A percentile compares a stretch with the other conserved stretches of the same genome.
These are phyloP conservation scores for Acanthamoeba healyi DNA, from an alignment of 208 protist species.

Conservation along the genomic window DNA sequence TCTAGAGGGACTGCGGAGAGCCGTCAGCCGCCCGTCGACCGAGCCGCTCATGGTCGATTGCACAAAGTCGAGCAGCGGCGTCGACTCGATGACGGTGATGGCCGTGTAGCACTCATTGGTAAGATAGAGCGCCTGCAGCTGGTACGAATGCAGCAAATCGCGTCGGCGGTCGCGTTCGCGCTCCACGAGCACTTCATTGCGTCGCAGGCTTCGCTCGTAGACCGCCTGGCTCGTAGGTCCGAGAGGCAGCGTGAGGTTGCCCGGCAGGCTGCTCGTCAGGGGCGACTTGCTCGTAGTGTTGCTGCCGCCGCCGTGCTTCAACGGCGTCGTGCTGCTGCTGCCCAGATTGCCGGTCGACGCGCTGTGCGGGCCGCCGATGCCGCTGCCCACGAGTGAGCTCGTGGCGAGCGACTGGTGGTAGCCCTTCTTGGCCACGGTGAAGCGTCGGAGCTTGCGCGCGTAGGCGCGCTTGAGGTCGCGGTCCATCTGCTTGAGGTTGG, in stretches of 20 bases:
- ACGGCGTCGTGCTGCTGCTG: not conserved
- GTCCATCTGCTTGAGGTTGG: constrained; percentile 16
- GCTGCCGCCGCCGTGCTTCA: not conserved
- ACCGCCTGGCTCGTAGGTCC: too few species aligned
- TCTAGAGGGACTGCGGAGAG: not conserved
- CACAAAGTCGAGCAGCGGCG: constrained; percentile 26
- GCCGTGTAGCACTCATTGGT: constrained; percentile 68
- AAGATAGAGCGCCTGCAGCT: constrained; percentile 43
- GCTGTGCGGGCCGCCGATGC: not conserved
- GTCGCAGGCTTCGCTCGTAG: not conserved
- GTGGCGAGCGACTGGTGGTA: not conserved
- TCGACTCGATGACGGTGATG: constrained; percentile 48
- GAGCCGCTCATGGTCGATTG: not conserved
- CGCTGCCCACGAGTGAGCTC: not conserved
- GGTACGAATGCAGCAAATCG: constrained; percentile 31
- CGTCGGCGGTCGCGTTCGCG: constrained; percentile 32
- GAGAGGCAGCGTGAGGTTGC: not conserved
- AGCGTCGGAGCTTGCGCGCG: not conserved
- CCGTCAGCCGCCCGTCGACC: not conserved
- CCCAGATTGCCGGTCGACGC: not conserved
- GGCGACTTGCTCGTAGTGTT: not conserved
- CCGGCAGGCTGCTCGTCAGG: not conserved
- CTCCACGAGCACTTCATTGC: not conserved
- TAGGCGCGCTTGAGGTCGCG: constrained; percentile 17
- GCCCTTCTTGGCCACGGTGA: not conserved